A percentile compares a stretch with the other conserved stretches of the same genome.
Evolutionary conservation across 495 filamentous ascomycete species (phyloP).

Genomic region (Corynascus novoguineensis): DNA sequence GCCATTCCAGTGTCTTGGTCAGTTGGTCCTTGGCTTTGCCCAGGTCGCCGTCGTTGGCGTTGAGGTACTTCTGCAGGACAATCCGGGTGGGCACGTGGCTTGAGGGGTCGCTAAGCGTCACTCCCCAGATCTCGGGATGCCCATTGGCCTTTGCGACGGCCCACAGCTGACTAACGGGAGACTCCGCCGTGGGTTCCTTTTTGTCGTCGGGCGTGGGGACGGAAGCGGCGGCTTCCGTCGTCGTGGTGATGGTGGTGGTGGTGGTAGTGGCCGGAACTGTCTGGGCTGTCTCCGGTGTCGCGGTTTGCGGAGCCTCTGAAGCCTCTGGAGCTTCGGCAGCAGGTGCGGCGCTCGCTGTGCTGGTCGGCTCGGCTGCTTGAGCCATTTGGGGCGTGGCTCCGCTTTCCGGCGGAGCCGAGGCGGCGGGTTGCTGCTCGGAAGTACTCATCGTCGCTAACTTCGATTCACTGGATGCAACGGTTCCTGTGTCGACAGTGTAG

Average conservation of each 20-base stretch:
- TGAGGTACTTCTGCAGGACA: conserved; percentile 84
- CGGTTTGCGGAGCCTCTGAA: neutral
- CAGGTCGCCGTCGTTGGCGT: conserved; percentile 74
- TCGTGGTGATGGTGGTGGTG: no score
- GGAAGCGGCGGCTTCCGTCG: no score
- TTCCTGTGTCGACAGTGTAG: neutral
- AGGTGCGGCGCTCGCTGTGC: no score
- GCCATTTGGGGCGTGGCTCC: neutral
- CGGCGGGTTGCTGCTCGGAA: neutral
- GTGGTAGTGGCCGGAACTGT: neutral
- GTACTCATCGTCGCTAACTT: neutral
- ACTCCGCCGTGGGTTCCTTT: neutral
- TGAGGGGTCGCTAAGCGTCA: conserved; percentile 49
- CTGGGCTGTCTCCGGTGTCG: no score
- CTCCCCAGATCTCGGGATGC: conserved; percentile 75
- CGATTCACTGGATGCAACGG: neutral
- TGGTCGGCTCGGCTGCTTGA: neutral
- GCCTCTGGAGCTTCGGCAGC: neutral
- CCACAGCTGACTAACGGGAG: conserved; percentile 35
- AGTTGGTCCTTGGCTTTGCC: conserved; percentile 69
- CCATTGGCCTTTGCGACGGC: conserved; percentile 27
- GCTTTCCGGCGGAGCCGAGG: neutral
- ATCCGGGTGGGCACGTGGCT: conserved; percentile 67
- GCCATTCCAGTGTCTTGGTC: conserved; percentile 71
- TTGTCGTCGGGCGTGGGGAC: no score